Percentiles rank a stretch among this genome's conserved stretches.
Evolutionary conservation across 306 rosid genomes (phyloP).

Genomic region (Casuarina glauca): DNA sequence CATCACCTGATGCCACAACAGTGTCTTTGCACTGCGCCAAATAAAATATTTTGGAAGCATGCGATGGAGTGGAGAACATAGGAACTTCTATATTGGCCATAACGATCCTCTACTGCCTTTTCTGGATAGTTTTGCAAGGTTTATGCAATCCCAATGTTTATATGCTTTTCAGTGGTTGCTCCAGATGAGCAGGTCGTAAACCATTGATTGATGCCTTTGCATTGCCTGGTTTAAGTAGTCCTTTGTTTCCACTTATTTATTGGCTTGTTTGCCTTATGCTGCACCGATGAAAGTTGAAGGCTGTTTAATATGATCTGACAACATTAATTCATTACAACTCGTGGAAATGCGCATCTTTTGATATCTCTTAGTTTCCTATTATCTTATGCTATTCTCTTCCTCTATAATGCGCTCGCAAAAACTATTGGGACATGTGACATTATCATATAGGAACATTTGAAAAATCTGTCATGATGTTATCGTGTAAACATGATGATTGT

Average conservation of each 20-base stretch:
- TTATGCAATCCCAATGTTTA: background rate
- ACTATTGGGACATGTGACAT: slow-evolving; percentile 25
- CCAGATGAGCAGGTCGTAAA: background rate
- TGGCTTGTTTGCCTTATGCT: slow-evolving; percentile 2
- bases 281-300: background rate
- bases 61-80: background rate
- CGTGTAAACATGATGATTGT: slow-evolving; percentile 8
- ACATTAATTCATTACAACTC: slow-evolving; percentile 17
- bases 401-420: slow-evolving; percentile 8
- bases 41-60: background rate
- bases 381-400: background rate
- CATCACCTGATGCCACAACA: background rate
- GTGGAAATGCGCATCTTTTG: slow-evolving; percentile 7
- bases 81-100: background rate
- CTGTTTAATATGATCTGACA: background rate
- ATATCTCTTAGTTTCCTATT: background rate
- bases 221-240: background rate
- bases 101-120: background rate
- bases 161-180: background rate
- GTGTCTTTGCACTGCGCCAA: background rate
- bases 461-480: background rate
- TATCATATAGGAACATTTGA: slow-evolving; percentile 2
- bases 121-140: background rate
- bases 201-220: background rate
- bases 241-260: background rate